Conservation (phyloP, 192 early-diverging fungal genomes). For the Entomortierella chlamydospora region DNA sequence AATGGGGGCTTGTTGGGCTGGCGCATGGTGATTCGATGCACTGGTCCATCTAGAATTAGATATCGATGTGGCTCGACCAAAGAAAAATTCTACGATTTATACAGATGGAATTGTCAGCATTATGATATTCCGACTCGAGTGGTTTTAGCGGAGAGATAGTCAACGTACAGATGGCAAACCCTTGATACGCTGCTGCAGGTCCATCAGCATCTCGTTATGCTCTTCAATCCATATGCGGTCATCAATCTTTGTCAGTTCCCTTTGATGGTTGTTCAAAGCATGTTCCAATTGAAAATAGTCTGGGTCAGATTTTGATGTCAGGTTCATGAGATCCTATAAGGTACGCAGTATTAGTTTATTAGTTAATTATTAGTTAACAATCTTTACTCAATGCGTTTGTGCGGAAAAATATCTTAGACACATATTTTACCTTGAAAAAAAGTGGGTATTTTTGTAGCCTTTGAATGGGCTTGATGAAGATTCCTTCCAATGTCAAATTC, state of each 20-base stretch:
- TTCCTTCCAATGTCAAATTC: conserved; percentile 54
- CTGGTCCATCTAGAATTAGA: conserved; percentile 47
- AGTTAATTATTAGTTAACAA: neutral
- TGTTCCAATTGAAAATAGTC: conserved; percentile 30
- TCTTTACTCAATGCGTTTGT: no score
- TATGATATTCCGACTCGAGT: neutral
- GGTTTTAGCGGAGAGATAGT: neutral
- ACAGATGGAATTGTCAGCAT: neutral
- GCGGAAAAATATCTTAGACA: no score
- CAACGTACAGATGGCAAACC: conserved; percentile 34
- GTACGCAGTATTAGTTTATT: neutral
- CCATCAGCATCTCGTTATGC: conserved; percentile 48
- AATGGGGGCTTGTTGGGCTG: conserved; percentile 22
- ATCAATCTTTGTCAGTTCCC: conserved; percentile 44
- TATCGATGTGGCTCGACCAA: conserved; percentile 51
- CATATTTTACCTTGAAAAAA: conserved; percentile 56
- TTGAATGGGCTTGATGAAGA: conserved; percentile 61
- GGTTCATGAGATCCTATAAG: conserved; percentile 29
- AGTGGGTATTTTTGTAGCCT: conserved; percentile 61
- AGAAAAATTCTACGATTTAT: conserved; percentile 32
- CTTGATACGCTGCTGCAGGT: conserved; percentile 51
- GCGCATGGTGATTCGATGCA: conserved; percentile 28
- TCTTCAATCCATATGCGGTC: conserved; percentile 53
- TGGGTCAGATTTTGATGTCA: conserved; percentile 32
- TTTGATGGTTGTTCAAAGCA: conserved; percentile 34